A percentile compares a stretch with the other conserved stretches of the same genome.
Evolutionary conservation across 2,329 filamentous ascomycete species (phyloP).

Genomic region (Uncinocarpus reesii): DNA sequence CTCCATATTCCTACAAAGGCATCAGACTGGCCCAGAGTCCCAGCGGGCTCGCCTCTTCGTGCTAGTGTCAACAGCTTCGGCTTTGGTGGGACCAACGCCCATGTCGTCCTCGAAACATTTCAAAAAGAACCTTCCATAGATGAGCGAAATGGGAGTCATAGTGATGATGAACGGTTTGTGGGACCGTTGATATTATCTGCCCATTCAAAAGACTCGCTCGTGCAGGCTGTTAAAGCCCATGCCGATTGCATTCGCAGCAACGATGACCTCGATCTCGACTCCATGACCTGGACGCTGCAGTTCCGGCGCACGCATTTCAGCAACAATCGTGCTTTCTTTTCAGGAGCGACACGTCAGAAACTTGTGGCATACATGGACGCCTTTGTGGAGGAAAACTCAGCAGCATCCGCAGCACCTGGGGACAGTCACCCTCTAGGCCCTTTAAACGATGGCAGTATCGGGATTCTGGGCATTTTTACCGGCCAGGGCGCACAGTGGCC

Average conservation of each 20-base stretch:
- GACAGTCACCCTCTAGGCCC: too few species aligned
- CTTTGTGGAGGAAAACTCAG: background rate
- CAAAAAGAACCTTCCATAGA: background rate
- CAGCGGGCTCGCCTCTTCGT: constrained; percentile 6
- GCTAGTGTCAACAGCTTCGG: constrained; percentile 22
- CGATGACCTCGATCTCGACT: background rate
- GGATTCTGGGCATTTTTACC: constrained; percentile 21
- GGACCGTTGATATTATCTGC: background rate
- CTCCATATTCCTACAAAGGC: constrained; percentile 16
- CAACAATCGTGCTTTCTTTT: background rate
- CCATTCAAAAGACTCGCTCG: background rate
- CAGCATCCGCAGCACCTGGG: background rate
- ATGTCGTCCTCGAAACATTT: constrained; percentile 18
- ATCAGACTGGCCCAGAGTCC: constrained; percentile 18
- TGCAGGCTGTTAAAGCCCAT: background rate
- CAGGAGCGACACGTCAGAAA: background rate
- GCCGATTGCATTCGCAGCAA: background rate
- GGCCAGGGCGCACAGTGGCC: constrained; percentile 25
- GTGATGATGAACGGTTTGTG: background rate
- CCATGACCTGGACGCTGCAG: background rate
- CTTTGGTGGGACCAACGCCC: constrained; percentile 14
- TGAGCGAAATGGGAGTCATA: background rate
- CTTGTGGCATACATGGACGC: background rate
- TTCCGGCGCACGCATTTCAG: background rate
- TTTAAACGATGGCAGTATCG: background rate